These are phyloP conservation scores for Homolaphlyctis polyrhiza DNA, from an alignment of 371 early-diverging fungal genomes.

Conservation along the genomic window DNA sequence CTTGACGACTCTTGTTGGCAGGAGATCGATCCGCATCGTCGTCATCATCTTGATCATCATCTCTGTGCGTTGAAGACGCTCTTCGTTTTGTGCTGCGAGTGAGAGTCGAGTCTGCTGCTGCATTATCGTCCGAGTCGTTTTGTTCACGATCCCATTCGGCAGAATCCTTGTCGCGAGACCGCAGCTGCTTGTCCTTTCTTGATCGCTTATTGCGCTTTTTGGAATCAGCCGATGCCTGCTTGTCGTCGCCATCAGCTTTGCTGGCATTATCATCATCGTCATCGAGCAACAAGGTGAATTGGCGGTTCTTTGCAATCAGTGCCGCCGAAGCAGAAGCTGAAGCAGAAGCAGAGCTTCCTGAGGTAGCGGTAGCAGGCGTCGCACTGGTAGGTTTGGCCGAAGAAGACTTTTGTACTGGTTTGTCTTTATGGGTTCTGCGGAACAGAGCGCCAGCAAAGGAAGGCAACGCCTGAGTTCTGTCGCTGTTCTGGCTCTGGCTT, in stretches of 20 bases:
- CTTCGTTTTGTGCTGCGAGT: not conserved
- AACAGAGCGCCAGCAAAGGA: constrained; percentile 64
- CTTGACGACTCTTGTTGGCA: constrained; percentile 4
- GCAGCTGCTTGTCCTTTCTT: constrained; percentile 43
- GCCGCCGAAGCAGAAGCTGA: constrained; percentile 35
- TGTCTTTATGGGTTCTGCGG: constrained; percentile 43
- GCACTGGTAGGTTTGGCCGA: constrained; percentile 51
- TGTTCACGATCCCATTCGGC: constrained; percentile 54
- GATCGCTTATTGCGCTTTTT: constrained; percentile 37
- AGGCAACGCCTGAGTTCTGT: no score
- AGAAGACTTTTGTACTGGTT: no score
- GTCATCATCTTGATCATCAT: constrained; percentile 27
- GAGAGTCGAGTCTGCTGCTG: constrained; percentile 20
- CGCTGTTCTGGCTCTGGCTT: no score
- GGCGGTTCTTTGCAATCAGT: constrained; percentile 55
- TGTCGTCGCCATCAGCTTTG: constrained; percentile 15
- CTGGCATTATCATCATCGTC: constrained; percentile 34
- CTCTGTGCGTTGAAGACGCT: constrained; percentile 18
- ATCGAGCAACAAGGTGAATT: constrained; percentile 51
- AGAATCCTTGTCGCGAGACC: constrained; percentile 51
- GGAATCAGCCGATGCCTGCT: not conserved
- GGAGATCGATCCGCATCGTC: not conserved
- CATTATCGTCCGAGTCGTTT: constrained; percentile 48
- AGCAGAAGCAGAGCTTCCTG: not conserved
- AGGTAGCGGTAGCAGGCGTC: constrained; percentile 3